phyloP scores from a whole-genome alignment of 768 basidiomycete genomes.

The Hericium alpestre region DNA sequence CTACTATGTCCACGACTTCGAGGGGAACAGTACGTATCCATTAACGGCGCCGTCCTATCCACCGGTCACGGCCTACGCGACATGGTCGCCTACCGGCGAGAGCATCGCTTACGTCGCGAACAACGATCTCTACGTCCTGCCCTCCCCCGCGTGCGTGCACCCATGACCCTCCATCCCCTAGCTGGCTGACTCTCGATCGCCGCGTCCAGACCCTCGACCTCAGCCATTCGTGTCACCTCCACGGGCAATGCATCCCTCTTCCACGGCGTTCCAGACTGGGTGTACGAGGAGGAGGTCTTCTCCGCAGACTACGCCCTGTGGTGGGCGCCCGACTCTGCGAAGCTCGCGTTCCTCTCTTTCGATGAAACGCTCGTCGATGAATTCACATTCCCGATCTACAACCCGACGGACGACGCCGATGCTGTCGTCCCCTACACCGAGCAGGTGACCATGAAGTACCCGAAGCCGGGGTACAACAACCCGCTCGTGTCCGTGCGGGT shows the following conservation, averaged over 20 bases:
- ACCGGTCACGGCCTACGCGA: conserved; percentile 65
- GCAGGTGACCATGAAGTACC: conserved; percentile 60
- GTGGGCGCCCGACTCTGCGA: conserved; percentile 77
- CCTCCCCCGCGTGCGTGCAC: conserved; percentile 47
- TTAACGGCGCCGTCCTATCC: conserved; percentile 60
- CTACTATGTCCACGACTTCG: conserved; percentile 84
- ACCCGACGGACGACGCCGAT: conserved; percentile 63
- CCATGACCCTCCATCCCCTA: background rate
- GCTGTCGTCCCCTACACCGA: conserved; percentile 70
- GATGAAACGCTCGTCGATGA: conserved; percentile 86
- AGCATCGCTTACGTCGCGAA: conserved; percentile 77
- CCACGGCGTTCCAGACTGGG: conserved; percentile 96
- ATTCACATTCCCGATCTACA: conserved; percentile 86
- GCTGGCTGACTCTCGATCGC: background rate
- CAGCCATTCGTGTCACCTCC: conserved; percentile 66
- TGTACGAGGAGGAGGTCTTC: conserved; percentile 91
- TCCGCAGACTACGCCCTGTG: conserved; percentile 64
- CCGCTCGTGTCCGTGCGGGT: conserved; percentile 76
- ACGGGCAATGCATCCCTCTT: conserved; percentile 79
- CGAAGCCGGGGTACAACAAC: conserved; percentile 85
- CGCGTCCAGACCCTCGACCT: conserved; percentile 23
- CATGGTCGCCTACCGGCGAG: conserved; percentile 80
- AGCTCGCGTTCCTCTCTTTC: conserved; percentile 75
- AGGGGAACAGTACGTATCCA: conserved; percentile 55
- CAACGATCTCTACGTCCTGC: conserved; percentile 84